A percentile compares a stretch with the other conserved stretches of the same genome.
Conservation (phyloP, 1,139 yeast species). For the Suhomyces coccinellae region DNA sequence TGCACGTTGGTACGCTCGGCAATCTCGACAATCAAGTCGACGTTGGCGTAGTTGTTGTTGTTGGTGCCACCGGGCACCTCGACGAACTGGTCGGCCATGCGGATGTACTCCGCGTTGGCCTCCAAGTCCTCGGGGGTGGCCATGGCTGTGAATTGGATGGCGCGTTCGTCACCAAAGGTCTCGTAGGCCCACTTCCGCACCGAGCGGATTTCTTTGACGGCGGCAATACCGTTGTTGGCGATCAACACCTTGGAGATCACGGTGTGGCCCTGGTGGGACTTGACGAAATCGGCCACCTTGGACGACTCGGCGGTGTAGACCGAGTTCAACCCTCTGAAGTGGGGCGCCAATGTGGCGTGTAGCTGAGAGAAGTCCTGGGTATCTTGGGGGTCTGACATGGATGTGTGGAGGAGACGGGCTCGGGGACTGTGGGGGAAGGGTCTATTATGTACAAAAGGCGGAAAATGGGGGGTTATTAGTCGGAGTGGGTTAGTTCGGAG, state of each 20-base stretch:
- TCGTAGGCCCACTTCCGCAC: constrained; percentile 99
- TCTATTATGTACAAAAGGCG: constrained; percentile 9
- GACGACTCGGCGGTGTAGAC: constrained; percentile 71
- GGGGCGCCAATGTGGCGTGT: constrained; percentile 55
- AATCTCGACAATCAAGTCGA: constrained; percentile 91
- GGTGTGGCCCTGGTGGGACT: constrained; percentile 88
- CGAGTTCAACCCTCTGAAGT: constrained; percentile 80
- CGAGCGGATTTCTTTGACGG: constrained; percentile 96
- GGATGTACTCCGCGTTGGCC: constrained; percentile 95
- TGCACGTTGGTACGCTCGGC: constrained; percentile 97
- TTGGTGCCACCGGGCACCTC: constrained; percentile 99
- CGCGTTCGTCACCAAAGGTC: constrained; percentile 92
- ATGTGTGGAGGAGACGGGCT: constrained; percentile 7
- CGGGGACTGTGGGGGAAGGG: constrained; percentile 6
- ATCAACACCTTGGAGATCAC: constrained; percentile 85
- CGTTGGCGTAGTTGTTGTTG: constrained; percentile 97
- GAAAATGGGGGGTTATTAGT: constrained; percentile 2
- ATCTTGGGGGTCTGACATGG: constrained; percentile 16
- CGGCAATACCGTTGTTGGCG: constrained; percentile 98
- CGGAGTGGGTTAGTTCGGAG: constrained; percentile 8
- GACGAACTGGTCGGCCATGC: constrained; percentile 98
- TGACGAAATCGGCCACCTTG: constrained; percentile 81
- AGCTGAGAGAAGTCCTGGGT: constrained; percentile 29
- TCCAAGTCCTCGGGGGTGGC: constrained; percentile 98
- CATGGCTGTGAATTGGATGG: constrained; percentile 94